A percentile compares a stretch with the other conserved stretches of the same genome.
Conservation (phyloP, 2,329 filamentous ascomycete genomes). For the Verticillium isaacii region DNA sequence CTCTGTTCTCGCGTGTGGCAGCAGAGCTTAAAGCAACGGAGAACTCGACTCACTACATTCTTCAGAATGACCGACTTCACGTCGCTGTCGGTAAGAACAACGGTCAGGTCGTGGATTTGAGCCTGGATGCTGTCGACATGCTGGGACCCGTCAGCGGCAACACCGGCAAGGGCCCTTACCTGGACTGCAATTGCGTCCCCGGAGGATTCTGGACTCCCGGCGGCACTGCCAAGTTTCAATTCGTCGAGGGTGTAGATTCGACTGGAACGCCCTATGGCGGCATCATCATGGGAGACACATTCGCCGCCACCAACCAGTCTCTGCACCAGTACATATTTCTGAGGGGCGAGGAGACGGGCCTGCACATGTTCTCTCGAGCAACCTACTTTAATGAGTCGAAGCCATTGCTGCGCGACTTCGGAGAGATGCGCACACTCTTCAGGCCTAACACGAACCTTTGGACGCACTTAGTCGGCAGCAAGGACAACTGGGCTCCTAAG, state of each 20-base stretch:
- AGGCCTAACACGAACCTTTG: conserved; percentile 54
- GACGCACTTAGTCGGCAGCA: conserved; percentile 58
- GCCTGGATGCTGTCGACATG: conserved; percentile 38
- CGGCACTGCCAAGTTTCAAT: conserved; percentile 37
- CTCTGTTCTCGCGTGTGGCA: not conserved
- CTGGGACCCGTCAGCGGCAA: conserved; percentile 31
- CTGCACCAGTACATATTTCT: conserved; percentile 64
- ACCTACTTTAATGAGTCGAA: conserved; percentile 53
- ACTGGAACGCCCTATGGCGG: conserved; percentile 51
- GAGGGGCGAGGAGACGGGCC: conserved; percentile 55
- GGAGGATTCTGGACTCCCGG: conserved; percentile 57
- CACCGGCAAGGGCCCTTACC: conserved; percentile 49
- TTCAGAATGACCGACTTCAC: conserved; percentile 31
- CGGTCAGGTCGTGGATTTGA: conserved; percentile 28
- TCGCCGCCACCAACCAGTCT: conserved; percentile 50
- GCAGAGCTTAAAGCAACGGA: conserved; percentile 13
- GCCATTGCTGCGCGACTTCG: conserved; percentile 52
- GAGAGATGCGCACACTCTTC: conserved; percentile 58
- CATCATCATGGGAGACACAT: conserved; percentile 55
- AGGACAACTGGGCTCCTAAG: conserved; percentile 45
- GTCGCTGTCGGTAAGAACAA: conserved; percentile 28
- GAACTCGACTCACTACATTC: conserved; percentile 23
- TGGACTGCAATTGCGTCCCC: conserved; percentile 60
- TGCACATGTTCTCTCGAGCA: conserved; percentile 57
- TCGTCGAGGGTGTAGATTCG: conserved; percentile 40